Evolutionary conservation across 331 rosid species (phyloP), one percentile per base, ranked within the genome.

Genomic region (Pyracantha coccinea): DNA sequence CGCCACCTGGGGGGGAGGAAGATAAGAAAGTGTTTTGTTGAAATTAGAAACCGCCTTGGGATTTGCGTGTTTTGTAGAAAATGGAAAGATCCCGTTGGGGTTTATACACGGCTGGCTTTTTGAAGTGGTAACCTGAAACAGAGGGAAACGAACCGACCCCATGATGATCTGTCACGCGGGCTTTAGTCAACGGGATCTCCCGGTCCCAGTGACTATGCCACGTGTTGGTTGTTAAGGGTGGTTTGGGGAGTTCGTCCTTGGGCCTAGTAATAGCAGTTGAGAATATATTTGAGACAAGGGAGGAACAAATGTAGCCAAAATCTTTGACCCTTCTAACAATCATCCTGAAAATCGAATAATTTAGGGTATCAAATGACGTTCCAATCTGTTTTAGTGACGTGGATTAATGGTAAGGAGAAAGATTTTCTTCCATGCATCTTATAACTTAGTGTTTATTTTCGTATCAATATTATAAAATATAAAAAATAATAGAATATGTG

Each of bases 1-100:
- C 68, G 67, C 76, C 76, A 35, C 76, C 76, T 33, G 79, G 74
- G 72, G 72, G 45, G 66, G 8, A 25, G 55, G 77, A 63, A 65
- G 72, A 32, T 27, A 25, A 29, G 61, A 44, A 23, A 2, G 28
- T 1, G 14, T 4, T 23, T 23, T 28, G n/a, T 69, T 8, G n/a
- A 61, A 61, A 61, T 17, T 13, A 19, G 47, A 14, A 44, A n/a
- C 61, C 66, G 74, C 58, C 61, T 17, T 16, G 6, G 7, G 57
- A 24, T 25, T 32, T n/a, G 14, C 52, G 77, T 62, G 8, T 23
- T 59, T 41, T 11, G n/a, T 11, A 17, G 14, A 4, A 38, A 41
- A 41, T 38, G 7, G 25, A 20, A 41, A 27, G 25, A 17, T 28
- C 31, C 15, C 35, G 29, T 31, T 73, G 33, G 21, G n/a, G 8